Conservation (phyloP, 495 filamentous ascomycete genomes). For the Bryoglossum gracile region DNA sequence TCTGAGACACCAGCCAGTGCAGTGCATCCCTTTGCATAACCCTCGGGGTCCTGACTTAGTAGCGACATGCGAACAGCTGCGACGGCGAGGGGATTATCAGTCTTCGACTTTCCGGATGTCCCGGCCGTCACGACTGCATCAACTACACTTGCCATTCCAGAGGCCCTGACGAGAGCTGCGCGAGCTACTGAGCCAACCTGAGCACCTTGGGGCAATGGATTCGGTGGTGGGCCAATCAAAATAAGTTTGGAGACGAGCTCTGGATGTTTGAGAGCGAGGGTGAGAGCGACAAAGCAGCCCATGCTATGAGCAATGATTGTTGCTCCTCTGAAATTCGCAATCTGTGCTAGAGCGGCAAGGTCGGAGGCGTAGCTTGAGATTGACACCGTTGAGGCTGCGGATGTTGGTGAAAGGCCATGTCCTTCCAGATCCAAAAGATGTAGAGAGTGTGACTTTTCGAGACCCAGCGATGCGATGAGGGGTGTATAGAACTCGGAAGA, state of each 20-base stretch:
- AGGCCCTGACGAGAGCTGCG: slow-evolving; percentile 35
- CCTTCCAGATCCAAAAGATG: slow-evolving; percentile 48
- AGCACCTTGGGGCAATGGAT: slow-evolving; percentile 36
- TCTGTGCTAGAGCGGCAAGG: slow-evolving; percentile 32
- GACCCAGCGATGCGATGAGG: slow-evolving; percentile 27
- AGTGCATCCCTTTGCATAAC: slow-evolving; percentile 47
- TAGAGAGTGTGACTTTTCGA: slow-evolving; percentile 24
- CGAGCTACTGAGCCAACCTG: slow-evolving; percentile 35
- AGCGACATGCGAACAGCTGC: slow-evolving; percentile 36
- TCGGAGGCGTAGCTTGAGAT: slow-evolving; percentile 39
- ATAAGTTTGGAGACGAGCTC: slow-evolving; percentile 33
- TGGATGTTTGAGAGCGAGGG: slow-evolving; percentile 33
- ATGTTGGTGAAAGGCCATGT: slow-evolving; percentile 43
- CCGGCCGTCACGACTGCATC: slow-evolving; percentile 35
- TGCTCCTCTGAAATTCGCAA: slow-evolving; percentile 19
- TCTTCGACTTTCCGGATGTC: slow-evolving; percentile 37
- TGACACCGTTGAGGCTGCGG: slow-evolving; percentile 31
- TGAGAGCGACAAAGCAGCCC: slow-evolving; percentile 39
- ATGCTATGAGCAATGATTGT: slow-evolving; percentile 40
- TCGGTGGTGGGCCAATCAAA: slow-evolving; percentile 36
- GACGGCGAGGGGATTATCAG: slow-evolving; percentile 30
- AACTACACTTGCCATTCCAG: slow-evolving; percentile 38
- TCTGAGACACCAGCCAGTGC: slow-evolving; percentile 37
- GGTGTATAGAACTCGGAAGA: slow-evolving; percentile 37
- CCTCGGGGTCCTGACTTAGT: slow-evolving; percentile 41